Evolutionary conservation across 805 yeast species (phyloP), one percentile per base, ranked within the genome.

Genomic region (Starmerella bacillaris): DNA sequence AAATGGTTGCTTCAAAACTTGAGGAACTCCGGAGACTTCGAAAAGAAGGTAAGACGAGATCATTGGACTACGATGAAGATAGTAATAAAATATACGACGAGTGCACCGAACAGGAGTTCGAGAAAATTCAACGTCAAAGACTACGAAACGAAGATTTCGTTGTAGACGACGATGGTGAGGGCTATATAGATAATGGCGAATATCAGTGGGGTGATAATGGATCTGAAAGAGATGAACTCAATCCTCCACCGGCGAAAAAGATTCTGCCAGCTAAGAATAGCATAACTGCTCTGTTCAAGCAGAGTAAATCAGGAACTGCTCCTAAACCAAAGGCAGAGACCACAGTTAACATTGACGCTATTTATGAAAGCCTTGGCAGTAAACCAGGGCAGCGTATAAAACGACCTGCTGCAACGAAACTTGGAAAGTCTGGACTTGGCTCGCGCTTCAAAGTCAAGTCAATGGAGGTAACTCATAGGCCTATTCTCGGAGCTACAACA

Each of bases 91-190:
- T 86, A 40, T 89, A 84, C 52, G 95, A 86, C 48, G 84, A 80
- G 50, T 75, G 83, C 4, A 92, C 78, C 50, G 94, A 83, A 48
- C 73, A 66, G 21, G 72, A 74, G 24, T 86, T 71, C 56, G 64
- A 86, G 45, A 68, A 68, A 46, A 78, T 72, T 51, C 79, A 78
- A 53, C 70, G 92, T 47, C 71, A 77, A 39, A 79, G 83, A 39
- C 62, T 89, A 32, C 64, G 82, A 55, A 74, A 78, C 41, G 94
- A 86, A 50, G 94, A 86, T 54, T 86, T 86, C 52, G 89, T 86
- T 24, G 92, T 82, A 2, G 94, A 83, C 53, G 96, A 86, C 53
- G 73, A 78, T 45, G 94, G 94, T 21, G 77, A 75, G 44, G 96
- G 95, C 0, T 86, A 86, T 50, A 84, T 82, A 1, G 96, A 89